Conservation (phyloP, 148 eudicot species). For the Cornus controversa region DNA sequence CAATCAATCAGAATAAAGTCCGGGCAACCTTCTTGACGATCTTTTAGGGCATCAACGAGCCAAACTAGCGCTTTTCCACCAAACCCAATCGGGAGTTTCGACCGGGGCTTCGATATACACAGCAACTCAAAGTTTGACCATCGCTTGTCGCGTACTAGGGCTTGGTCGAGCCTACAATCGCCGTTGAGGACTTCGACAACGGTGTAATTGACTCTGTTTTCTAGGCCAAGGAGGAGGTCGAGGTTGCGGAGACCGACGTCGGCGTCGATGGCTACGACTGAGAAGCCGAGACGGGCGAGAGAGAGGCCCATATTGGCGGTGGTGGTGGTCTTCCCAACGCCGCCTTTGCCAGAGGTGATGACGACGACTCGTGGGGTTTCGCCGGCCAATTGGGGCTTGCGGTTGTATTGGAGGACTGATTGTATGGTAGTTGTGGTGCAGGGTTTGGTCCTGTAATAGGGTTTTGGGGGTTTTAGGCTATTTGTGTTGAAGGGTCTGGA, state of each 20-base stretch:
- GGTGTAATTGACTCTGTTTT: conserved; percentile 89
- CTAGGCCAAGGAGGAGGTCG: conserved; percentile 87
- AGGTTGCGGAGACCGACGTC: conserved; percentile 89
- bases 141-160: conserved; percentile 80
- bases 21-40: conserved; percentile 64
- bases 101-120: conserved; percentile 90
- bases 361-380: conserved; percentile 77
- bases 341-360: conserved; percentile 83
- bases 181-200: conserved; percentile 90
- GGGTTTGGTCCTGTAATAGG: conserved; percentile 3
- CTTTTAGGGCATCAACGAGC: conserved; percentile 89
- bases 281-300: conserved; percentile 73
- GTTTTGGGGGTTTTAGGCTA: conserved; percentile 6
- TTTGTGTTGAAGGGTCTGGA: neutral
- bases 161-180: conserved; percentile 93
- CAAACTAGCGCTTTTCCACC: conserved; percentile 86
- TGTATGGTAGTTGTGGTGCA: conserved; percentile 7
- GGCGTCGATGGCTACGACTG: conserved; percentile 78
- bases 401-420: conserved; percentile 59
- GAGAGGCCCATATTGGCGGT: conserved; percentile 83
- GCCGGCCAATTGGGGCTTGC: conserved; percentile 67
- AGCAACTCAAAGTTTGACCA: conserved; percentile 80
- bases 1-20: conserved; percentile 89
- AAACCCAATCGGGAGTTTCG: conserved; percentile 82
- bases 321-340: conserved; percentile 83